phyloP scores from a whole-genome alignment of 495 filamentous ascomycete genomes.

The Aspergillus homomorphus region DNA sequence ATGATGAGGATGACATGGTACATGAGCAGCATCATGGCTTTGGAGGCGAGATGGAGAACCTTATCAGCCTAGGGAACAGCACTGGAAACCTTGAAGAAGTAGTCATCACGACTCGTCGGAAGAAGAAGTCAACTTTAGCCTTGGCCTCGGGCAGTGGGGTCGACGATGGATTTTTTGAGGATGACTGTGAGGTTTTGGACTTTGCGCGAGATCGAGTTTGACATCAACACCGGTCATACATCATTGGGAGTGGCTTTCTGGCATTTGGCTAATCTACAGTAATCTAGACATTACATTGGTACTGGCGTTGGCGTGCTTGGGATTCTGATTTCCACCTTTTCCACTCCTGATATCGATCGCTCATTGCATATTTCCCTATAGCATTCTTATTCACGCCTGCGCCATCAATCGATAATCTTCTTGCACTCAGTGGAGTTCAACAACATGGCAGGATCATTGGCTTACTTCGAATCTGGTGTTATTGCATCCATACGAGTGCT shows the following conservation, averaged over 20 bases:
- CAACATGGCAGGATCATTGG: background rate
- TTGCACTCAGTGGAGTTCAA: background rate
- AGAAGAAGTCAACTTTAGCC: constrained; percentile 47
- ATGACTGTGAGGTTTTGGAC: constrained; percentile 89
- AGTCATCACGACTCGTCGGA: constrained; percentile 71
- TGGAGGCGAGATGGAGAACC: constrained; percentile 49
- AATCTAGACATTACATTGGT: constrained; percentile 23
- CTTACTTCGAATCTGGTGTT: background rate
- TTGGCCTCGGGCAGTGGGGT: constrained; percentile 41
- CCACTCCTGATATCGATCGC: background rate
- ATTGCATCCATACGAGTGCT: background rate
- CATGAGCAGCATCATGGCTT: constrained; percentile 37
- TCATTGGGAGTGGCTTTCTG: constrained; percentile 15
- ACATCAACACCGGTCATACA: constrained; percentile 18
- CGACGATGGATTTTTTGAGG: constrained; percentile 88
- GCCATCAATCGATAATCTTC: background rate
- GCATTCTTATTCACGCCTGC: background rate
- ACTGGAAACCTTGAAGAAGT: constrained; percentile 74
- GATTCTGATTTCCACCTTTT: constrained; percentile 5
- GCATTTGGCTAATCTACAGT: constrained; percentile 11
- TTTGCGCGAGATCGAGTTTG: constrained; percentile 83
- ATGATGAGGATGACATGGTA: constrained; percentile 49
- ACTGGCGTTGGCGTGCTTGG: constrained; percentile 17
- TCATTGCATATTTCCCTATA: background rate
- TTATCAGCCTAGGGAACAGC: constrained; percentile 51